Evolutionary conservation across 306 rosid species (phyloP).

Genomic region (Pyrus bretschneideri): DNA sequence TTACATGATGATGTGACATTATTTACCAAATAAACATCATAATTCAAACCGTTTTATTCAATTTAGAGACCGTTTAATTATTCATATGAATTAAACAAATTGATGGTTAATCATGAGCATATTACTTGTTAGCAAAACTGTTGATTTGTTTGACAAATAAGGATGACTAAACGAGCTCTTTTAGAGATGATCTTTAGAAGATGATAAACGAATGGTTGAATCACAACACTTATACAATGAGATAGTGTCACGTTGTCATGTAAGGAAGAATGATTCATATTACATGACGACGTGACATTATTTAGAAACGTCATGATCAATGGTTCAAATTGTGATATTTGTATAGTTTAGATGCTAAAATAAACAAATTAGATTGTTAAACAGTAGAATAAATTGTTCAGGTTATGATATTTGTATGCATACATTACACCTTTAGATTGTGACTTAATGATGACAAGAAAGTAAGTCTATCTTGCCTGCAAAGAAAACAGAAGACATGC

Average conservation of each 20-base stretch:
- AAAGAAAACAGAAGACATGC: slow-evolving; percentile 12
- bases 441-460: not conserved
- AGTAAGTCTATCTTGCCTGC: slow-evolving; percentile 4
- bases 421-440: not conserved
- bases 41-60: not conserved
- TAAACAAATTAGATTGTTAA: no score
- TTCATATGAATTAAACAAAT: no score
- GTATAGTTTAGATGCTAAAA: no score
- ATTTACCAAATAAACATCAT: no score
- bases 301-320: not conserved
- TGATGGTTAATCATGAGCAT: no score
- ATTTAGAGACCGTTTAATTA: no score
- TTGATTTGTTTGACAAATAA: not conserved
- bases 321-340: not conserved
- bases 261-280: not conserved
- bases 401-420: not conserved
- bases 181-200: no score
- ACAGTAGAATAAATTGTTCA: no score
- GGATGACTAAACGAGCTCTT: no score
- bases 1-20: not conserved
- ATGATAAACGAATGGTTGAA: no score
- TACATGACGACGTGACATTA: no score
- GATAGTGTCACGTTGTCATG: not conserved
- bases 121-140: not conserved
- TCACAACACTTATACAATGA: not conserved